Evolutionary conservation across 495 filamentous ascomycete species (phyloP), one percentile per base, ranked within the genome.

Genomic region (Penicillium diatomitis): DNA sequence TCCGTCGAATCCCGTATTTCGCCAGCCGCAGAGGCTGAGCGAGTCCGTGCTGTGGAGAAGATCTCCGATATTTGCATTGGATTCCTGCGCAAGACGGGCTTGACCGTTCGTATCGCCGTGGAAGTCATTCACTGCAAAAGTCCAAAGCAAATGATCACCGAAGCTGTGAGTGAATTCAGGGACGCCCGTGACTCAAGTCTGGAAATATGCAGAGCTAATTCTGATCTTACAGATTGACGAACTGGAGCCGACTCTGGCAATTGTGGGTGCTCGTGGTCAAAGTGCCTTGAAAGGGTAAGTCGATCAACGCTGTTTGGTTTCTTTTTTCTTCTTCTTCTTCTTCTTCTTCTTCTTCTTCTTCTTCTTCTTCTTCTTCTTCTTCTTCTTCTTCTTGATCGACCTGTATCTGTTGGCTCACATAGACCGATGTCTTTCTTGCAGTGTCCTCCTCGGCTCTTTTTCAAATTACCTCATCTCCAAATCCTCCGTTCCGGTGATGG

Each of bases 91-190:
- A 94, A 89, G 74, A 98, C 92, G 4, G 74, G 86, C 47, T 72
- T 98, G 37, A 91, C 97, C 61, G 90, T 95, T 34, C 81, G 87
- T 41, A 81, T 95, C 45, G 87, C 92, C 29, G 84, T 98, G 33
- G 92, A 98, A 64, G 91, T 96, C 20, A 87, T 97, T 53, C 91
- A 97, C 63, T 97, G 92, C 83, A 96, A 96, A 75, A 95, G 86
- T 55, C 89, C 91, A 5, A 88, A 85, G 65, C 81, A 87, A 62
- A 70, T 92, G 61, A 80, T 92, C 38, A 89, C 84, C 3, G 88
- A 92, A 69, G 86, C 90, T 53, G 78, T 80, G 57, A 56, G 76
- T 44, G 31, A 44, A 44, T n/a, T 12, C 12, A 20, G 31, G 20
- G 5, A n/a, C 8, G 12, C 67, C 52, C 43, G 39, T 38, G 33